phyloP scores from a whole-genome alignment of 345 rosid species.

The Melaleuca alternifolia region DNA sequence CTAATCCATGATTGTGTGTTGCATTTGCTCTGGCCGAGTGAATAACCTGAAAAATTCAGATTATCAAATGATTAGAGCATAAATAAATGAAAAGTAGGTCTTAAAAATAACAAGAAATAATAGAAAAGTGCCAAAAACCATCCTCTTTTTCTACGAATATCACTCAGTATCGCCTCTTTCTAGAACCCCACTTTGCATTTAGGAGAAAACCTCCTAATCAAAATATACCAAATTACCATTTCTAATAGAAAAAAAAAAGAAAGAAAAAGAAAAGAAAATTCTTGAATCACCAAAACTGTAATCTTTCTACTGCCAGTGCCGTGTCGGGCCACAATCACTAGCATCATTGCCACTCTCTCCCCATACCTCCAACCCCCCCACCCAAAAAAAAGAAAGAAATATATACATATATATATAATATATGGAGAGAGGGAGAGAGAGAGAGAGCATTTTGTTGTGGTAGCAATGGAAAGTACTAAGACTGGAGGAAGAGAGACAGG shows the following conservation, averaged over 20 bases:
- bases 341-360: neutral
- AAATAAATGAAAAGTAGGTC: neutral
- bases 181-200: neutral
- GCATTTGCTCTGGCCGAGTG: slow-evolving; percentile 96
- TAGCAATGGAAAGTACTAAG: neutral
- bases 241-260: too few relatives aligned
- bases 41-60: slow-evolving; percentile 42
- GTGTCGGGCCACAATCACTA: neutral
- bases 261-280: neutral
- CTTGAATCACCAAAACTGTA: neutral
- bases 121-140: neutral
- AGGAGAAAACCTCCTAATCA: neutral
- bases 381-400: too few relatives aligned
- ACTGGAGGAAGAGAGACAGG: neutral
- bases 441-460: neutral
- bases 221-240: neutral
- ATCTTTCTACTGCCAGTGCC: neutral
- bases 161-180: neutral
- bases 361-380: neutral
- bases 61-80: neutral
- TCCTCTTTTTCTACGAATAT: neutral
- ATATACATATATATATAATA: too few relatives aligned
- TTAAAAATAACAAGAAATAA: neutral
- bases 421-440: neutral
- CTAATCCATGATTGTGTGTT: slow-evolving; percentile 80